Evolutionary conservation across 1,139 yeast genomes (phyloP).

Genomic region (Lodderomyces pseudojiufengensis): DNA sequence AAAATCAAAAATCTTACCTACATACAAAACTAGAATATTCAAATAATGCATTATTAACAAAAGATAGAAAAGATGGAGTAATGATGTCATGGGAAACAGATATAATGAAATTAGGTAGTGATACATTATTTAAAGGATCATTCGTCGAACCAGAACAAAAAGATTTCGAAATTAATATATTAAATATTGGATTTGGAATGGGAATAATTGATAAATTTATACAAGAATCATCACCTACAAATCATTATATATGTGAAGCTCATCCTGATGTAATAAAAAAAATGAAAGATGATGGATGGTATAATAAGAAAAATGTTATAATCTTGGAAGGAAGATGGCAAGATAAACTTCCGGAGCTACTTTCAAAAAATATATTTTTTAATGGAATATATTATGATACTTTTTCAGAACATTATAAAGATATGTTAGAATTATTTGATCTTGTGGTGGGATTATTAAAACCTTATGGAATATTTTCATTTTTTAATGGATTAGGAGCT

Average conservation of each 20-base stretch:
- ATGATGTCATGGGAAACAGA: slow-evolving; percentile 97
- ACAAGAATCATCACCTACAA: slow-evolving; percentile 54
- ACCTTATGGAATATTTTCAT: slow-evolving; percentile 80
- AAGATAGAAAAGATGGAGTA: slow-evolving; percentile 78
- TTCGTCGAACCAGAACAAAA: slow-evolving; percentile 18
- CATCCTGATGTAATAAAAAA: slow-evolving; percentile 85
- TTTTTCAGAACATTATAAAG: slow-evolving; percentile 80
- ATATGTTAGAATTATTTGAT: slow-evolving; percentile 85
- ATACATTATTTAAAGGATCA: slow-evolving; percentile 51
- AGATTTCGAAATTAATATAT: slow-evolving; percentile 48
- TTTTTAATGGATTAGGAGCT: slow-evolving; percentile 95
- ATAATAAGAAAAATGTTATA: slow-evolving; percentile 64
- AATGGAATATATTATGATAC: slow-evolving; percentile 95
- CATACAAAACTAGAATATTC: slow-evolving; percentile 65
- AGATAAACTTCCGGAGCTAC: slow-evolving; percentile 62
- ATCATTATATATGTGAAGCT: slow-evolving; percentile 89
- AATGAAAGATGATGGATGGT: slow-evolving; percentile 79
- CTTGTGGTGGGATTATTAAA: slow-evolving; percentile 74
- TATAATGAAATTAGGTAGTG: slow-evolving; percentile 78
- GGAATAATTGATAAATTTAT: slow-evolving; percentile 87
- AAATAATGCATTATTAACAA: slow-evolving; percentile 69
- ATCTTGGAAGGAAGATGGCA: slow-evolving; percentile 91
- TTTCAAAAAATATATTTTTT: slow-evolving; percentile 65
- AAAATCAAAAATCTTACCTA: slow-evolving; percentile 62
- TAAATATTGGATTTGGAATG: slow-evolving; percentile 95